Percentiles rank a stretch among this genome's conserved stretches.
These are phyloP conservation scores for Starmerella riodocensis DNA, from an alignment of 805 yeast genomes.

Conservation along the genomic window DNA sequence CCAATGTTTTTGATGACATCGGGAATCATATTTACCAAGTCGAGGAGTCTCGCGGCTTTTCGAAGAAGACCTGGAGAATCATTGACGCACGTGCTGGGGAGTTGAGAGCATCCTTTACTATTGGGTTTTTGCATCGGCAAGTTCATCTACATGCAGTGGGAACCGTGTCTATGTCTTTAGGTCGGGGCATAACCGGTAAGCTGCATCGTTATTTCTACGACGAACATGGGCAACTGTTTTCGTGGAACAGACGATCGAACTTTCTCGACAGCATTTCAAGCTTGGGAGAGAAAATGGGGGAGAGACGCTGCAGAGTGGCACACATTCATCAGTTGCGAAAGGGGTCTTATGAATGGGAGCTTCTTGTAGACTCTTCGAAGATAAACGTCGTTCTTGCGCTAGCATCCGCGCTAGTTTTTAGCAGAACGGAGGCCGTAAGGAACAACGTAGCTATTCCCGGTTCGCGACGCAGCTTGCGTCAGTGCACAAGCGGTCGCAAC, in stretches of 20 bases:
- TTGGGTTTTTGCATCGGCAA: too few species aligned
- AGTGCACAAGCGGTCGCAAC: too few species aligned
- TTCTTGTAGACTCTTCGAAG: constrained; percentile 35
- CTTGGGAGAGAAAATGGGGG: constrained; percentile 46
- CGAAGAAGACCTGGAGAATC: too few species aligned
- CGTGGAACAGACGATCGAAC: constrained; percentile 43
- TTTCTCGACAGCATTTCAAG: constrained; percentile 40
- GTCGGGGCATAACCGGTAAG: constrained; percentile 28
- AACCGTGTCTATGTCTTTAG: constrained; percentile 28
- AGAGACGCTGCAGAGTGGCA: constrained; percentile 41
- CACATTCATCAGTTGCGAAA: constrained; percentile 44
- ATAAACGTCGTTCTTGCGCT: constrained; percentile 42
- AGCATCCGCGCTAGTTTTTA: too few species aligned
- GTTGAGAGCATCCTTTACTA: too few species aligned
- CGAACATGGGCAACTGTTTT: constrained; percentile 41
- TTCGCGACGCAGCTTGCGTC: too few species aligned
- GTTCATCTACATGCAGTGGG: constrained; percentile 35
- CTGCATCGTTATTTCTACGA: constrained; percentile 35
- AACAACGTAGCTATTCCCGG: too few species aligned
- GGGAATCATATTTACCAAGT: too few species aligned
- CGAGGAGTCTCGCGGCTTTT: too few species aligned
- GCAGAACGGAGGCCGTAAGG: too few species aligned
- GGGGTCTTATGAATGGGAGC: constrained; percentile 46
- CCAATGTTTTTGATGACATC: constrained; percentile 45
- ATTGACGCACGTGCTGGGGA: too few species aligned